Percentiles rank a stretch among this genome's conserved stretches.
phyloP scores from a whole-genome alignment of 1,284 basidiomycete genomes.

The Ganoderma sinense region DNA sequence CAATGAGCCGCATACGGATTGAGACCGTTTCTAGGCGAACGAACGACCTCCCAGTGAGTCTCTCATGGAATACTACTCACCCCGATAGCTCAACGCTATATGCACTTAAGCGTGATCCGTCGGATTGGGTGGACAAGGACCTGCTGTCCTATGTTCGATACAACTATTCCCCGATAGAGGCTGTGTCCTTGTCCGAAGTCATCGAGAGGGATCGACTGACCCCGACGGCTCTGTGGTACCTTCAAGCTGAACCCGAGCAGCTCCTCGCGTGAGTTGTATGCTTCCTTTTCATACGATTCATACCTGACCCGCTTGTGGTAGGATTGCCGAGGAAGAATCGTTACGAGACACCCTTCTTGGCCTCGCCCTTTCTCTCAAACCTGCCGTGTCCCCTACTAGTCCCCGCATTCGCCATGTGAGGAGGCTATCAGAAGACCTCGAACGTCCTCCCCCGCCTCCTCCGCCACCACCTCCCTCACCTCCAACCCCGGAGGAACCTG shows the following conservation, averaged over 20 bases:
- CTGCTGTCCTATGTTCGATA: slow-evolving; percentile 10
- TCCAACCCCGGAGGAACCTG: slow-evolving; percentile 15
- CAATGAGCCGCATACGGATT: slow-evolving; percentile 13
- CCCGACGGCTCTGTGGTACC: slow-evolving; percentile 23
- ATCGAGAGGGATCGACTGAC: slow-evolving; percentile 18
- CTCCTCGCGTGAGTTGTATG: slow-evolving; percentile 15
- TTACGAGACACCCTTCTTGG: slow-evolving; percentile 16
- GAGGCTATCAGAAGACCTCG: slow-evolving; percentile 18
- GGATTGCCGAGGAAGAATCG: slow-evolving; percentile 13
- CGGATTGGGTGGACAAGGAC: slow-evolving; percentile 21
- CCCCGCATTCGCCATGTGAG: slow-evolving; percentile 17
- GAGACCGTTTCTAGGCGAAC: slow-evolving; percentile 3
- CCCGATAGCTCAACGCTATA: neutral
- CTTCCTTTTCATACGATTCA: neutral
- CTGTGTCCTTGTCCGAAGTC: slow-evolving; percentile 1
- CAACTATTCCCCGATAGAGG: slow-evolving; percentile 12
- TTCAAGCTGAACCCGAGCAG: slow-evolving; percentile 19
- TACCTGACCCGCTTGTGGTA: slow-evolving; percentile 7
- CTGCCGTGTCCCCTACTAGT: slow-evolving; percentile 25
- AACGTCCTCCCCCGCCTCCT: slow-evolving; percentile 2
- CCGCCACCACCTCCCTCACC: slow-evolving; percentile 17
- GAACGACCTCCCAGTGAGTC: slow-evolving; percentile 19
- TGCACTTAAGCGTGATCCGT: slow-evolving; percentile 17
- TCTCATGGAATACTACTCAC: neutral
- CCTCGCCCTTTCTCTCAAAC: slow-evolving; percentile 20